These are phyloP conservation scores for Trichophyton equinum DNA, from an alignment of 2,329 filamentous ascomycete genomes.

Conservation along the genomic window DNA sequence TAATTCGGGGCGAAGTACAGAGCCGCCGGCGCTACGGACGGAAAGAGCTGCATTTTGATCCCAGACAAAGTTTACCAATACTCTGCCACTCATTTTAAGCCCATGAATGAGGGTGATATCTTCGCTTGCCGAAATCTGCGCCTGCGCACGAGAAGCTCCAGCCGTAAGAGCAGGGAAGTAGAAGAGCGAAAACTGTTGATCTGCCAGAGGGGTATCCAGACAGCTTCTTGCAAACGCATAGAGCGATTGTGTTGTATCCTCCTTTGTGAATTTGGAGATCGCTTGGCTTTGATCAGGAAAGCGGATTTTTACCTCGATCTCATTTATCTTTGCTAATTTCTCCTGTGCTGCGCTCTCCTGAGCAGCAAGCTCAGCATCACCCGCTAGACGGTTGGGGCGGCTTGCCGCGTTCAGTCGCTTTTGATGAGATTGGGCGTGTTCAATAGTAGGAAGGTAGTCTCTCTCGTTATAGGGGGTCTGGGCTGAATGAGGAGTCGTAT, in stretches of 20 bases:
- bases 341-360: constrained; percentile 54
- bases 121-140: constrained; percentile 35
- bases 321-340: constrained; percentile 52
- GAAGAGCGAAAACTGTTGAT: constrained; percentile 60
- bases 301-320: constrained; percentile 64
- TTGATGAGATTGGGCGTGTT: constrained; percentile 72
- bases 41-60: constrained; percentile 47
- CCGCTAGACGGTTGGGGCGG: constrained; percentile 65
- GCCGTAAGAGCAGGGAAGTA: constrained; percentile 34
- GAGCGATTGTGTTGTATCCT: constrained; percentile 57
- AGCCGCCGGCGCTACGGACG: constrained; percentile 37
- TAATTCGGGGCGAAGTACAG: constrained; percentile 50
- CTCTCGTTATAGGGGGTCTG: constrained; percentile 52
- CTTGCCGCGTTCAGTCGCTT: constrained; percentile 62
- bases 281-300: constrained; percentile 78
- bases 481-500: constrained; percentile 63
- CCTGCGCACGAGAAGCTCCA: constrained; percentile 18
- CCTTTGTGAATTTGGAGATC: constrained; percentile 55
- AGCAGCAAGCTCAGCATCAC: constrained; percentile 67
- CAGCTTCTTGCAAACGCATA: constrained; percentile 63
- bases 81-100: constrained; percentile 56
- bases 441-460: constrained; percentile 71
- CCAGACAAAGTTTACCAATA: constrained; percentile 68
- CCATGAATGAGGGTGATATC: constrained; percentile 51
- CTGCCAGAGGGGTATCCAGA: constrained; percentile 45